Conservation (phyloP, 805 yeast genomes). For the Candida argentea region DNA sequence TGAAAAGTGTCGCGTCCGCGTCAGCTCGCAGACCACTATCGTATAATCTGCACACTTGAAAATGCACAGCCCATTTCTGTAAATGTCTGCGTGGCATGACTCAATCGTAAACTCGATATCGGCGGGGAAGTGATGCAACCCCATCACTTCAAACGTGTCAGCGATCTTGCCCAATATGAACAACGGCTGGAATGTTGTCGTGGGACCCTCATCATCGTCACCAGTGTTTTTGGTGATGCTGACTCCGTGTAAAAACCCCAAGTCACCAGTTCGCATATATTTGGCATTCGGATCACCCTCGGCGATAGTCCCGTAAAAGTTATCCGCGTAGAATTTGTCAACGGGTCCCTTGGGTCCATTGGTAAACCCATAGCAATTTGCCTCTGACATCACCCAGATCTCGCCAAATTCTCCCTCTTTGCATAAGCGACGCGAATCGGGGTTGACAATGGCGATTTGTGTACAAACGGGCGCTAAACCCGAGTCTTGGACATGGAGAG, state of each 20-base stretch:
- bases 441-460: slow-evolving; percentile 88
- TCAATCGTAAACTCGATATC: slow-evolving; percentile 59
- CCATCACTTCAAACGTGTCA: slow-evolving; percentile 84
- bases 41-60: slow-evolving; percentile 77
- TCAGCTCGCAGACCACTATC: slow-evolving; percentile 62
- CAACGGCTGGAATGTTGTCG: slow-evolving; percentile 55
- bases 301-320: slow-evolving; percentile 53
- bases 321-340: slow-evolving; percentile 39
- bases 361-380: slow-evolving; percentile 56
- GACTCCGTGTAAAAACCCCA: slow-evolving; percentile 83
- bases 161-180: slow-evolving; percentile 78
- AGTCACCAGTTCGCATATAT: slow-evolving; percentile 84
- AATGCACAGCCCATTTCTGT: slow-evolving; percentile 49
- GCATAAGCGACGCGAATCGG: slow-evolving; percentile 75
- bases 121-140: slow-evolving; percentile 80
- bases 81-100: slow-evolving; percentile 45
- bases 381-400: slow-evolving; percentile 92
- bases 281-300: slow-evolving; percentile 49
- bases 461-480: slow-evolving; percentile 96
- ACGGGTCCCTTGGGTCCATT: slow-evolving; percentile 42
- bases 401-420: slow-evolving; percentile 91
- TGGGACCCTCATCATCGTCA: slow-evolving; percentile 17
- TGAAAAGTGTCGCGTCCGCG: slow-evolving; percentile 42
- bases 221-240: slow-evolving; percentile 31
- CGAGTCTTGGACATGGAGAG: slow-evolving; percentile 78